Evolutionary conservation across 1,284 basidiomycete genomes (phyloP).

Genomic region (Ustilago vetiveriae): DNA sequence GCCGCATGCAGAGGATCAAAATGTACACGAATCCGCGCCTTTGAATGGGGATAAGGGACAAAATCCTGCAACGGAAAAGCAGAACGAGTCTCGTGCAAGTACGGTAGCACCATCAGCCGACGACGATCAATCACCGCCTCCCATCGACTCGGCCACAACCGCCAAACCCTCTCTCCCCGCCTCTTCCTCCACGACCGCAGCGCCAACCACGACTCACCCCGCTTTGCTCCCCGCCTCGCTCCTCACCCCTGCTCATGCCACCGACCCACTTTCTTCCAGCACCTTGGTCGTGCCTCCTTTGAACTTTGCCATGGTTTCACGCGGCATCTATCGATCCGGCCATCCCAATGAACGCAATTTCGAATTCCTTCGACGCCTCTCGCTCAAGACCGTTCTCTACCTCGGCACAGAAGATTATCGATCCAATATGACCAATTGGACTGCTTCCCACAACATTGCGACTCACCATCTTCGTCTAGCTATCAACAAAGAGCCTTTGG

Average conservation of each 20-base stretch:
- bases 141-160: no score
- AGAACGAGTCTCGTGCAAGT: no score
- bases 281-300: conserved; percentile 62
- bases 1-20: neutral
- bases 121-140: no score
- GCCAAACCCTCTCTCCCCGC: neutral
- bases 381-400: conserved; percentile 60
- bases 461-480: conserved; percentile 59
- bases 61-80: neutral
- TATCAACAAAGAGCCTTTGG: conserved; percentile 66
- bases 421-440: conserved; percentile 52
- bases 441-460: conserved; percentile 38
- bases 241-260: neutral
- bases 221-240: neutral
- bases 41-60: neutral
- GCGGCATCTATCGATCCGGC: conserved; percentile 63
- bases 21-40: neutral
- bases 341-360: conserved; percentile 67
- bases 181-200: neutral
- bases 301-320: conserved; percentile 65
- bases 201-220: no score
- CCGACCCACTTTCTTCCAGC: conserved; percentile 9
- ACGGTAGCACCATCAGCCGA: no score
- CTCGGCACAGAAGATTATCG: conserved; percentile 64
- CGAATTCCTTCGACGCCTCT: conserved; percentile 58